Evolutionary conservation across 345 rosid species (phyloP), one percentile per base, ranked within the genome.

Genomic region (Fremontodendron californicum): DNA sequence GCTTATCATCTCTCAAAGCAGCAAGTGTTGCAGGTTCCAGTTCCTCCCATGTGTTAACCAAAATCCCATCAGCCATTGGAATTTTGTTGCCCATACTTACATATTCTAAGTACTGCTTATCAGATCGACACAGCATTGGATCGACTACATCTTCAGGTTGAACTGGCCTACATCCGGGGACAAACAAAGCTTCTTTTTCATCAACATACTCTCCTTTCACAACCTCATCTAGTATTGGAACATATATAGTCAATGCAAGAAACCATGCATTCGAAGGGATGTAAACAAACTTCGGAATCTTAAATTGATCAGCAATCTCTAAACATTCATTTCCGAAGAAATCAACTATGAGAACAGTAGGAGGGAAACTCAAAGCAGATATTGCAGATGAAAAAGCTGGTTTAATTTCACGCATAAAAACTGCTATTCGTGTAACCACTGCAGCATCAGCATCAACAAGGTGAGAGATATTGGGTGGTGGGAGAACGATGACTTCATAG

Each of bases 1-100:
- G 67, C 12, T 49, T 65, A 19, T 65, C 78, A 48, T 79, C 80
- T 48, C 66, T 80, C 11, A 90, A 45, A 4, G 97, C 89, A 1
- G 64, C 57, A 1, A 89, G 84, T 11, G 87, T 81, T 29, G 45
- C n/a, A 0, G 82, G 65, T 76, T 90, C 78, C 61, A 90, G 70
- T 25, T 87, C 92, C 43, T 89, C 90, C 94, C 92, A 90, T 4
- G 85, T 86, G 80, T 87, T 92, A 16, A 90, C 58, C 81, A 92
- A 79, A 75, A 90, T 77, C 16, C 92, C 97, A 81, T 88, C 87
- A 40, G 86, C 78, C 74, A 5, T 71, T 0, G 84, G 46, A 21
- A 85, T 25, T 64, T 84, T 82, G 5, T 29, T 27, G 8, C 80
- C 88, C 11, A 57, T 0, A 3, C 52, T 78, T 18, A 81, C 8